Evolutionary conservation across 768 basidiomycete genomes (phyloP).

Genomic region (Pleurotus djamor): DNA sequence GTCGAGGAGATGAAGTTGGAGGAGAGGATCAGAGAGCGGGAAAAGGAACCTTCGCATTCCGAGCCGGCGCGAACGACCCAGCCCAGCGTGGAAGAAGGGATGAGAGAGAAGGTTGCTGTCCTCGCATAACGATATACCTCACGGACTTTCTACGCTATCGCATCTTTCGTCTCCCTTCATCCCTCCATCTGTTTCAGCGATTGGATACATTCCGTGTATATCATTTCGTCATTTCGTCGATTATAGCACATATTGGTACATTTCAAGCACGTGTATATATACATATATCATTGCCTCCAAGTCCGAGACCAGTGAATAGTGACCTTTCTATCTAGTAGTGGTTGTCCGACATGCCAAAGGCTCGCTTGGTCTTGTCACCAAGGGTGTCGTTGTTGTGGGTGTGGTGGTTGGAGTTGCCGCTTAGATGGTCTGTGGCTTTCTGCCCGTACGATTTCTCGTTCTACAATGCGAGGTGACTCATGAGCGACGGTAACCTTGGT

Average conservation of each 20-base stretch:
- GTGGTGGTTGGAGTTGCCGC: neutral
- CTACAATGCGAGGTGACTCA: neutral
- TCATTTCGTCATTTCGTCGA: too few relatives aligned
- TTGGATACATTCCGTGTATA: too few relatives aligned
- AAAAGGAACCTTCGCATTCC: constrained; percentile 9
- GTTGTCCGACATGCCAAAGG: neutral
- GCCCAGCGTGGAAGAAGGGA: neutral
- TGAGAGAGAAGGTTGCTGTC: neutral
- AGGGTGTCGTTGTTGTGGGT: neutral
- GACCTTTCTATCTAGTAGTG: too few relatives aligned
- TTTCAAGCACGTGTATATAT: too few relatives aligned
- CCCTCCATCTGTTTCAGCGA: too few relatives aligned
- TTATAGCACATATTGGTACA: too few relatives aligned
- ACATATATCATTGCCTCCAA: too few relatives aligned
- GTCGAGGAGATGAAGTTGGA: constrained; percentile 29
- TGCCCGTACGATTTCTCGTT: neutral
- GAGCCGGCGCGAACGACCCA: neutral
- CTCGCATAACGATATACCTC: constrained; percentile 33
- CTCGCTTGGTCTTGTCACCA: neutral
- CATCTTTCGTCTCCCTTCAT: too few relatives aligned
- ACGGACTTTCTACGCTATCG: too few relatives aligned
- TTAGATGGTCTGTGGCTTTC: neutral
- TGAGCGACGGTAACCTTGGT: neutral
- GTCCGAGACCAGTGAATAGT: too few relatives aligned
- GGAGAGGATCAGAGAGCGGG: constrained; percentile 18